Evolutionary conservation across 805 yeast genomes (phyloP), one percentile per base, ranked within the genome.

Genomic region (Dipodascus geniculatus): DNA sequence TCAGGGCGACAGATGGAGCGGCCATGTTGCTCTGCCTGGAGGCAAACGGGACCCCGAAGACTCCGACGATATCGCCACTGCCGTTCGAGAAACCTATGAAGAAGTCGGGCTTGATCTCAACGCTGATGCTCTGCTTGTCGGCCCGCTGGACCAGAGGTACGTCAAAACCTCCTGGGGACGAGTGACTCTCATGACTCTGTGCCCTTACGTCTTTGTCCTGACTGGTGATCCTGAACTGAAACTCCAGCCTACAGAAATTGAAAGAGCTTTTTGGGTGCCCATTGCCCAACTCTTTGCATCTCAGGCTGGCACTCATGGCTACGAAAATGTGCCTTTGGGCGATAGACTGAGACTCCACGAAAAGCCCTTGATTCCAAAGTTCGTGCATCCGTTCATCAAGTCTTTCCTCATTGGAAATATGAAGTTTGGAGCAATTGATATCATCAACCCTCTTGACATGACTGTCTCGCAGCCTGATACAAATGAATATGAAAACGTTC

Each of bases 21-120:
- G 70, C 16, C 74, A 71, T 54, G 63, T 71, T 48, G 74, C 73
- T 1, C 51, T 71, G 1, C 74, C 74, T 1, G 74, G 74, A 1
- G 74, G 74, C 9, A 59, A 65, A n/a, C 60, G 67, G 3, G 73
- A 71, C 35, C 60, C 64, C 1, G 65, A 58, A 2, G 74, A 69
- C 51, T 61, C 57, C 3, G 60, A 64, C 22, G 69, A 66, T 49
- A 47, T 62, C 3, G 68, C 64, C 33, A 61, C 71, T 0, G 73
- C 74, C 0, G 56, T 63, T 16, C 63, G 74, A 2, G 74, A 71
- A 52, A 59, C 74, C 1, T 23, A 11, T 3, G 74, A 71, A 55
- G 74, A 71, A 52, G 71, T 71, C 19, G 74, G 74, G 4, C 51
- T 71, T 2, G 72, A 69, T 54, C 60, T 71, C 8, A 50, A 33